A percentile compares a stretch with the other conserved stretches of the same genome.
phyloP scores from a whole-genome alignment of 805 yeast species.

The Suhomyces faveliae region DNA sequence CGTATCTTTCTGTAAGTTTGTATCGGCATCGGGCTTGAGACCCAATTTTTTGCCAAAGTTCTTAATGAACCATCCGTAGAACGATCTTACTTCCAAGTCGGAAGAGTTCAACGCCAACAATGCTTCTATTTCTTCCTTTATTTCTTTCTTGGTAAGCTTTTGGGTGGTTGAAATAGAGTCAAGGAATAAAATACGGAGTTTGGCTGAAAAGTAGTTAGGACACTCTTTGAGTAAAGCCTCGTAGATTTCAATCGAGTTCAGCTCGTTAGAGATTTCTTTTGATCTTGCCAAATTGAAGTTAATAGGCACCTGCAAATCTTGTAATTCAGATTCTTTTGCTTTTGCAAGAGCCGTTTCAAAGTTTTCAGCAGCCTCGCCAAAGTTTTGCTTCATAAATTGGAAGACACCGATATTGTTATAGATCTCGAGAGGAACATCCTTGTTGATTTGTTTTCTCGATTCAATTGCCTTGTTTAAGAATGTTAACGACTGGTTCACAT shows the following conservation, averaged over 20 bases:
- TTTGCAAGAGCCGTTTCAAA: constrained; percentile 52
- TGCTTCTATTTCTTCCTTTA: constrained; percentile 52
- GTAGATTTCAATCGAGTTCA: constrained; percentile 49
- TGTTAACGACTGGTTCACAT: constrained; percentile 63
- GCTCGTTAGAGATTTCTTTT: constrained; percentile 44
- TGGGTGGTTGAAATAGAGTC: constrained; percentile 46
- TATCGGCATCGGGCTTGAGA: constrained; percentile 57
- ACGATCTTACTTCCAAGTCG: constrained; percentile 81
- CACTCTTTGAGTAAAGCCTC: constrained; percentile 51
- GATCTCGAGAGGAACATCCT: constrained; percentile 56
- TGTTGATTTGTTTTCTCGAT: constrained; percentile 38
- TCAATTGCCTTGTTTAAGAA: constrained; percentile 63
- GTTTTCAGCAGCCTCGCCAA: constrained; percentile 53
- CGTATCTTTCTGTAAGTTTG: constrained; percentile 80
- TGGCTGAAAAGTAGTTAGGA: constrained; percentile 75
- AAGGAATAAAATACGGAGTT: constrained; percentile 65
- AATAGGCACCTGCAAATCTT: constrained; percentile 32
- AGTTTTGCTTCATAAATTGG: constrained; percentile 63
- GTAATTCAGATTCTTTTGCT: constrained; percentile 28
- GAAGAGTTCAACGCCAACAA: constrained; percentile 55
- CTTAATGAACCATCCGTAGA: constrained; percentile 85
- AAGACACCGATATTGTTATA: constrained; percentile 85
- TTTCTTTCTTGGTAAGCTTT: constrained; percentile 36
- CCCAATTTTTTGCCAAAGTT: constrained; percentile 54
- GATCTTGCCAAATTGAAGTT: constrained; percentile 77